These are phyloP conservation scores for Clathrospora elynae DNA, from an alignment of 2,329 filamentous ascomycete genomes.

Conservation along the genomic window DNA sequence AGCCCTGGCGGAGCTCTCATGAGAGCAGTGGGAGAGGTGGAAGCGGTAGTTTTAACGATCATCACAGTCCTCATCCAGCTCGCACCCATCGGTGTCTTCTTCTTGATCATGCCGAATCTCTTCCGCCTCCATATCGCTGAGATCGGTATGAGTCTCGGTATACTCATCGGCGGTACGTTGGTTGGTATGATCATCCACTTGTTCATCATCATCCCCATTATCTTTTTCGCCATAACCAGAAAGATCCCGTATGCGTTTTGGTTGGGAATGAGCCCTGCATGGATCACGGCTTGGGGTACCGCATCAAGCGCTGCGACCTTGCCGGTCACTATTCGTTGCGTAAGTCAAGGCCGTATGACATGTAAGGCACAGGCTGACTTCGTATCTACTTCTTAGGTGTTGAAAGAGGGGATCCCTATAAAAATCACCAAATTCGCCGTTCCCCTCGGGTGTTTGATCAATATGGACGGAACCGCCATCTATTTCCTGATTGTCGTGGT, in stretches of 20 bases:
- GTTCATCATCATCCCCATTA: constrained; percentile 53
- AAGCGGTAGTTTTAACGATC: constrained; percentile 54
- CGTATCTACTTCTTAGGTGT: too few relatives aligned
- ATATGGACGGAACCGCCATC: constrained; percentile 54
- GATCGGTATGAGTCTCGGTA: constrained; percentile 57
- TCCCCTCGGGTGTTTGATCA: constrained; percentile 55
- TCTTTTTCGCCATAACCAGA: constrained; percentile 43
- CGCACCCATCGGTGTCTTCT: constrained; percentile 60
- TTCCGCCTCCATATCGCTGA: constrained; percentile 56
- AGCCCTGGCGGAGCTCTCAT: constrained; percentile 51
- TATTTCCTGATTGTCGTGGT: constrained; percentile 61
- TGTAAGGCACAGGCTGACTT: too few relatives aligned
- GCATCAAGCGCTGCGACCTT: constrained; percentile 60
- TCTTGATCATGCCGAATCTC: constrained; percentile 59
- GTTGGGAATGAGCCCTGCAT: constrained; percentile 57
- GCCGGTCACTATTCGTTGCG: constrained; percentile 55
- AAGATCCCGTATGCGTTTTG: constrained; percentile 57
- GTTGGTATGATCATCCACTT: constrained; percentile 56
- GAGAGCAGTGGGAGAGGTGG: constrained; percentile 54
- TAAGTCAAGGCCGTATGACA: too few relatives aligned
- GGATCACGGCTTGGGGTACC: constrained; percentile 62
- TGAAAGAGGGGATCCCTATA: too few relatives aligned
- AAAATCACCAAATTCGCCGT: constrained; percentile 53
- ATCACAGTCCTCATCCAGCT: constrained; percentile 57
- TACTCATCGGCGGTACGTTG: constrained; percentile 57